A percentile compares a stretch with the other conserved stretches of the same genome.
These are phyloP conservation scores for Nepenthes gracilis DNA, from an alignment of 148 eudicot species.

Conservation along the genomic window DNA sequence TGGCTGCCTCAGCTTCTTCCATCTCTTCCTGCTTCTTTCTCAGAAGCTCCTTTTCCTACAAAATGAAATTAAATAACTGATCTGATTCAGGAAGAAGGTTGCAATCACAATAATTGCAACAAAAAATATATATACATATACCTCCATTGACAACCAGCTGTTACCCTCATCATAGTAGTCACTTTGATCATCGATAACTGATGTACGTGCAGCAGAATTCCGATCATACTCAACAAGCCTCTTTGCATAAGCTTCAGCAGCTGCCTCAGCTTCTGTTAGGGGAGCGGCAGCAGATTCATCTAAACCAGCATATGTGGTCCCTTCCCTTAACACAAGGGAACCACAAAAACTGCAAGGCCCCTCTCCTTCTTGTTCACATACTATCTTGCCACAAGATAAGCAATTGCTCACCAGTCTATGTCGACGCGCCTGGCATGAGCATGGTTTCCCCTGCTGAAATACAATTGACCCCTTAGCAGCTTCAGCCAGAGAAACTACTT, in stretches of 20 bases:
- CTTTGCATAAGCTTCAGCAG: constrained; percentile 95
- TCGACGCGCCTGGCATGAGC: constrained; percentile 91
- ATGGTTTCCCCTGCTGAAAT: constrained; percentile 90
- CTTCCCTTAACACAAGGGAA: constrained; percentile 84
- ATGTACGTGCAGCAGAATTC: constrained; percentile 95
- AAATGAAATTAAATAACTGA: neutral
- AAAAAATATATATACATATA: neutral
- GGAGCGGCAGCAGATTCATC: constrained; percentile 40
- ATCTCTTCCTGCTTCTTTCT: constrained; percentile 75
- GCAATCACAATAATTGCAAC: neutral
- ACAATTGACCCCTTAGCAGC: constrained; percentile 92
- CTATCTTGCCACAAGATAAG: constrained; percentile 95
- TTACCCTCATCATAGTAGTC: constrained; percentile 93
- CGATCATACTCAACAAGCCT: constrained; percentile 97
- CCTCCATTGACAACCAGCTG: constrained; percentile 94
- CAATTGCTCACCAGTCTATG: constrained; percentile 89
- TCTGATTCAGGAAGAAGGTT: neutral
- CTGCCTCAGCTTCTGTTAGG: constrained; percentile 65
- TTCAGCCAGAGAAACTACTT: constrained; percentile 83
- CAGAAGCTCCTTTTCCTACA: constrained; percentile 89
- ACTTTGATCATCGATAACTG: constrained; percentile 97
- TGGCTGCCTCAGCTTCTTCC: constrained; percentile 71
- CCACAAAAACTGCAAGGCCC: constrained; percentile 97
- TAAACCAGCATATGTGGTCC: constrained; percentile 90
- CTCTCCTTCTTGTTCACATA: constrained; percentile 98